A percentile compares a stretch with the other conserved stretches of the same genome.
phyloP scores from a whole-genome alignment of 2,329 filamentous ascomycete genomes.

The Fusarium stilboides region DNA sequence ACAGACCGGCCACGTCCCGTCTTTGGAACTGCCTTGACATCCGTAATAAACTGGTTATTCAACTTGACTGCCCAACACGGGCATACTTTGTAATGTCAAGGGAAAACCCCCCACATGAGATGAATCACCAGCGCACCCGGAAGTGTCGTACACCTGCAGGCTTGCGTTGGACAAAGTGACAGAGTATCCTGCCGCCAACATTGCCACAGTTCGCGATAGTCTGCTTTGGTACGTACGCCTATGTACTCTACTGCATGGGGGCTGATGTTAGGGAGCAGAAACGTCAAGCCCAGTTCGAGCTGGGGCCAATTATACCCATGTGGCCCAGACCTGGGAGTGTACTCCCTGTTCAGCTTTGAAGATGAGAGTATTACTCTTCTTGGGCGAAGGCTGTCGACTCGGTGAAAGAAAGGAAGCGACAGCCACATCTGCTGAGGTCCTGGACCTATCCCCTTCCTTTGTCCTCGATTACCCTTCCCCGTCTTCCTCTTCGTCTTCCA shows the following conservation, averaged over 20 bases:
- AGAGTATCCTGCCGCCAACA: constrained; percentile 3
- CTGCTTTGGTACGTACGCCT: not conserved
- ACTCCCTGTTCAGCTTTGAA: constrained; percentile 13
- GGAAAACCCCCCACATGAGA: constrained; percentile 6
- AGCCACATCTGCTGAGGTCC: constrained; percentile 20
- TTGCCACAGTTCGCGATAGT: constrained; percentile 4
- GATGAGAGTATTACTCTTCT: constrained; percentile 4
- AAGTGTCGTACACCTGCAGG: not conserved
- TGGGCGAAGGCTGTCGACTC: constrained; percentile 2
- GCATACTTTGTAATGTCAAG: not conserved
- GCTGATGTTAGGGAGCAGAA: constrained; percentile 2
- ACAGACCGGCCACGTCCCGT: constrained; percentile 8
- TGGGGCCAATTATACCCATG: constrained; percentile 34
- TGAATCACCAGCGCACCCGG: not conserved
- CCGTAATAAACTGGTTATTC: not conserved
- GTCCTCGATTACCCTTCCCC: constrained; percentile 1
- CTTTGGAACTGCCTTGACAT: not conserved
- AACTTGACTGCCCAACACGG: not conserved
- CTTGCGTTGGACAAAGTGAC: constrained; percentile 14
- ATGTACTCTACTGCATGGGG: constrained; percentile 1
- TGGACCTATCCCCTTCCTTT: constrained; percentile 9
- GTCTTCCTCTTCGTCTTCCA: constrained; percentile 3
- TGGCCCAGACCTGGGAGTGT: constrained; percentile 10
- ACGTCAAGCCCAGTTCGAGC: constrained; percentile 13
- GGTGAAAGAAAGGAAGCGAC: constrained; percentile 26